Evolutionary conservation across 2,329 filamentous ascomycete genomes (phyloP), one percentile per base, ranked within the genome.

Genomic region (Ceratocystis colombiana): DNA sequence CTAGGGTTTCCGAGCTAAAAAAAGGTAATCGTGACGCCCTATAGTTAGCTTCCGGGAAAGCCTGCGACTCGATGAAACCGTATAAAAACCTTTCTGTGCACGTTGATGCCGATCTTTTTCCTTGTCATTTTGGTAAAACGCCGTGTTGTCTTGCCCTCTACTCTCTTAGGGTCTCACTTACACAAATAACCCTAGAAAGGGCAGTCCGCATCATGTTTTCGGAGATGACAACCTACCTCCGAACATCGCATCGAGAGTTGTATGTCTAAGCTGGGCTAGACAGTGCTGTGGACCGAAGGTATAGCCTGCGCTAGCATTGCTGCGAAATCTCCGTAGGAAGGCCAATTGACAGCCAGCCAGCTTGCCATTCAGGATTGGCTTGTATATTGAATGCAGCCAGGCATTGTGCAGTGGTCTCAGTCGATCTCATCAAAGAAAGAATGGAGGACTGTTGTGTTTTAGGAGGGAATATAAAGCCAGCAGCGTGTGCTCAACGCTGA

Each of bases 101-200:
- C 10, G 12, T 3, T 33, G 25, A 2, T 28, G 53, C 6, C 10
- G 25, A 33, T 57, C 53, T 17, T 30, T 8, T 53, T n/a, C 53
- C 2, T n/a, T 3, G 2, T 30, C 1, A 15, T 33, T 33, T 8
- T 17, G 53, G 10, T 17, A 20, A 30, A n/a, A 20, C 28, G 28
- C 17, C 53, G 15, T 33, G 10, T n/a, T 33, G 53, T 5, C 10
- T 33, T 30, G 22, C 6, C 10, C 2, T 20, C 10, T 8, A 20
- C 30, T 59, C 2, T 59, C 1, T 37, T 59, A 59, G 55, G 55
- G 55, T 59, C 30, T 53, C 20, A 53, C 48, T 53, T 53, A 53
- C 10, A 33, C 30, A 7, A n/a, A 8, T 33, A 59, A 59, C 55
- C 55, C 55, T 59, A 59, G 30, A 6, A 17, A 15, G 17, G 37